Conservation (phyloP, 192 early-diverging fungal genomes). For the Thoreauomyces humboldtii region DNA sequence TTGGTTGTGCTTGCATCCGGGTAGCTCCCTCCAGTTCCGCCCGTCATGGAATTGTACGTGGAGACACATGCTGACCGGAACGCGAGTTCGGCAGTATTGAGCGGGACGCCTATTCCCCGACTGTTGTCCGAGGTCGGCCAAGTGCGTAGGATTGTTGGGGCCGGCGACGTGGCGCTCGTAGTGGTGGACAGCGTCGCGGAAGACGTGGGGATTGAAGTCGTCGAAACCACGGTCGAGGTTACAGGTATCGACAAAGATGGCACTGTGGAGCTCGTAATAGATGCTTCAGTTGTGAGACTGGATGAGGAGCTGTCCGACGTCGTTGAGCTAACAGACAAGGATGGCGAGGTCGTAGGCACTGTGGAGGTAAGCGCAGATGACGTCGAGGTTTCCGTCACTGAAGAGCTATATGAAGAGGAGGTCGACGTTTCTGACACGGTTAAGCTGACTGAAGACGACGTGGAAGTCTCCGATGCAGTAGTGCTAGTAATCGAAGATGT, state of each 20-base stretch:
- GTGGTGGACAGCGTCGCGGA: neutral
- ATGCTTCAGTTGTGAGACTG: too few species aligned
- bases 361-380: neutral
- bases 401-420: neutral
- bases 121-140: neutral
- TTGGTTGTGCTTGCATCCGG: neutral
- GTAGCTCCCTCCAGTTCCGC: neutral
- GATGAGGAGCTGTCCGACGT: neutral
- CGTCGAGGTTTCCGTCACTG: neutral
- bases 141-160: neutral
- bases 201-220: neutral
- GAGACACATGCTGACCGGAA: neutral
- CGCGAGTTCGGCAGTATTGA: slow-evolving; percentile 8
- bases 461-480: neutral
- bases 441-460: neutral
- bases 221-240: neutral
- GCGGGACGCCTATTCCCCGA: neutral
- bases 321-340: neutral
- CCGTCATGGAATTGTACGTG: neutral
- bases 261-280: too few species aligned
- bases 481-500: neutral
- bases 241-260: neutral
- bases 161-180: neutral
- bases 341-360: neutral
- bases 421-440: neutral